Evolutionary conservation across 306 rosid species (phyloP), one percentile per base, ranked within the genome.

Genomic region (Quercus mongolica): DNA sequence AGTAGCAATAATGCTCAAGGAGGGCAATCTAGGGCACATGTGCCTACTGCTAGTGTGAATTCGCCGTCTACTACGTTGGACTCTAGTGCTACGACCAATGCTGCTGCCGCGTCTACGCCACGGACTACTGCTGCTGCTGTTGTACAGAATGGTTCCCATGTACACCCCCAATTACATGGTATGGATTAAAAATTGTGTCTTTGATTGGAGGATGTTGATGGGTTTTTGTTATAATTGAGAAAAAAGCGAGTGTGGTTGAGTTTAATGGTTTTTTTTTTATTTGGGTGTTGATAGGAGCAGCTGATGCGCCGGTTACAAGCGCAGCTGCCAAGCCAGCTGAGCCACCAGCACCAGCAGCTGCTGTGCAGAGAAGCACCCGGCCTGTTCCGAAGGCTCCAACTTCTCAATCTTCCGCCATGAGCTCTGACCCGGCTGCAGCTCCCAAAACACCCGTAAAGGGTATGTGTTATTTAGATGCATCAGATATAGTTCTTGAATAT

Each of bases 11-110:
- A 88, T 93, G 91, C 92, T 83, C 97, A 92, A 87, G 98, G 97
- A 89, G 98, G 97, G 82, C 98, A 93, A 80, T 78, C 93, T 57
- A 85, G 96, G 92, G 87, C 83, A 74, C 87, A 79, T 86, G 80
- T 83, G n/a, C 73, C 92, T 78, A 1, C 17, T 76, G 5, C 5
- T 49, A 52, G 77, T 61, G 90, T 80, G 75, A 84, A 85, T 88
- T 79, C 92, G 56, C 2, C 11, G 3, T 2, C 46, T 41, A 44
- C 84, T 15, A 19, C 72, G 15, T 19, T 68, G 72, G 98, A 90
- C 79, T 82, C 86, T 3, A 83, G 83, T 74, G 85, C 46, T 41
- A 41, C 46, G 46, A 41, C 46, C 46, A 41, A 41, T 41, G 46
- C 30, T 67, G 86, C 84, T 49, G 54, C 31, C 58, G 85, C 83